Conservation (phyloP, 2,329 filamentous ascomycete genomes). For the Coniosporium uncinatum region DNA sequence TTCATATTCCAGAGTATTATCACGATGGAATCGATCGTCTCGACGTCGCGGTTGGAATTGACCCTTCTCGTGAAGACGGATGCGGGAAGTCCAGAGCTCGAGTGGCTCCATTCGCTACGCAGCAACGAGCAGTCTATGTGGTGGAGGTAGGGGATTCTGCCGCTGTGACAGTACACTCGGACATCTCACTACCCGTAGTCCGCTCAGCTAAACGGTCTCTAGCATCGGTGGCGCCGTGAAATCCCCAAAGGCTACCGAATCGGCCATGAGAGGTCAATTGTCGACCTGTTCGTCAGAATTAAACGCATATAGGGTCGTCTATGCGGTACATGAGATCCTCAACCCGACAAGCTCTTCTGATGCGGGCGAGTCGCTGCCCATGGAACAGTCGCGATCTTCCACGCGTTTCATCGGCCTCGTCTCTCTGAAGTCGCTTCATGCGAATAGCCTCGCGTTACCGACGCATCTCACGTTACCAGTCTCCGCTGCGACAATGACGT, state of each 20-base stretch:
- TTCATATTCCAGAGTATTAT: slow-evolving; percentile 1
- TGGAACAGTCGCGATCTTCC: neutral
- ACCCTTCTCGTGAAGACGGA: slow-evolving; percentile 20
- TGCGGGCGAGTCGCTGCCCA: neutral
- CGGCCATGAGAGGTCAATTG: slow-evolving; percentile 10
- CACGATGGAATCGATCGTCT: slow-evolving; percentile 18
- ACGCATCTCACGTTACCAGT: slow-evolving; percentile 9
- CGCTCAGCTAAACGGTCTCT: no score
- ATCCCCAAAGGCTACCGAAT: slow-evolving; percentile 19
- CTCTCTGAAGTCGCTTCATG: slow-evolving; percentile 12
- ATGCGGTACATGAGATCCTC: slow-evolving; percentile 19
- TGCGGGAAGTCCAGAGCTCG: slow-evolving; percentile 20
- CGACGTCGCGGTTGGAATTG: slow-evolving; percentile 21
- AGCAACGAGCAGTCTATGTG: slow-evolving; percentile 19
- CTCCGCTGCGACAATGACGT: slow-evolving; percentile 7
- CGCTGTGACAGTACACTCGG: no score
- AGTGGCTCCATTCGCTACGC: slow-evolving; percentile 23
- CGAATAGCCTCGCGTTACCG: slow-evolving; percentile 10
- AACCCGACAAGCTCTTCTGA: slow-evolving; percentile 2
- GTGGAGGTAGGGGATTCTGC: slow-evolving; percentile 21
- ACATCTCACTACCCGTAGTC: no score
- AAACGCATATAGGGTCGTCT: slow-evolving; percentile 16
- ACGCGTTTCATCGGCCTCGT: slow-evolving; percentile 18
- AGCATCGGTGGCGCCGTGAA: slow-evolving; percentile 18
- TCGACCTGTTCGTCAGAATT: slow-evolving; percentile 9